These are phyloP conservation scores for Tylopilus felleus DNA, from an alignment of 768 basidiomycete genomes.

Conservation along the genomic window DNA sequence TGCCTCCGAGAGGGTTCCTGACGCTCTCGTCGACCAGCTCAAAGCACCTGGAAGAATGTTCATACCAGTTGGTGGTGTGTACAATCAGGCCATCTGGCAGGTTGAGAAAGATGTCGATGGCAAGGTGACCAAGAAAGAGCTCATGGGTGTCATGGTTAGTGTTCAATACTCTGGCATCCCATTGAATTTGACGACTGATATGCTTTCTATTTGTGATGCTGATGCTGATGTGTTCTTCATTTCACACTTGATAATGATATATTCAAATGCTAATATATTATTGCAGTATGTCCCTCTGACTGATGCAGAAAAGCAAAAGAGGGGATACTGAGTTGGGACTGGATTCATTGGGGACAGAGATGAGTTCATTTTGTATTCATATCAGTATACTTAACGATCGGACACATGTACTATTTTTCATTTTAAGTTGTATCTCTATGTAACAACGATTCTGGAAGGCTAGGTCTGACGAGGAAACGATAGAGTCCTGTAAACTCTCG, in stretches of 20 bases:
- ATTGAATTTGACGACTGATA: constrained; percentile 13
- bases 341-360: background rate
- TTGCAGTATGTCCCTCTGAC: constrained; percentile 68
- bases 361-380: too few species aligned
- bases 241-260: background rate
- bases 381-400: too few species aligned
- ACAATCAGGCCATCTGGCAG: constrained; percentile 60
- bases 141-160: constrained; percentile 83
- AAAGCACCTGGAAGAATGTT: constrained; percentile 81
- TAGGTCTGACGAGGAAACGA: too few species aligned
- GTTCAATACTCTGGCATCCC: background rate
- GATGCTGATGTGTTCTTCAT: background rate
- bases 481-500: background rate
- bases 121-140: constrained; percentile 52
- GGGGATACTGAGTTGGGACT: constrained; percentile 15
- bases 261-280: background rate
- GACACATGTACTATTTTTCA: too few species aligned
- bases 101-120: constrained; percentile 79
- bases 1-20: constrained; percentile 73
- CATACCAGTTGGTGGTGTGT: constrained; percentile 80
- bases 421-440: too few species aligned
- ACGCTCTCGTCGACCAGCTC: constrained; percentile 72
- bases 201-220: background rate
- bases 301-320: constrained; percentile 47
- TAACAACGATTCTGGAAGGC: too few species aligned